Percentiles rank a stretch among this genome's conserved stretches.
Evolutionary conservation across 2,329 filamentous ascomycete species (phyloP).

Genomic region (Stagonosporopsis vannaccii): DNA sequence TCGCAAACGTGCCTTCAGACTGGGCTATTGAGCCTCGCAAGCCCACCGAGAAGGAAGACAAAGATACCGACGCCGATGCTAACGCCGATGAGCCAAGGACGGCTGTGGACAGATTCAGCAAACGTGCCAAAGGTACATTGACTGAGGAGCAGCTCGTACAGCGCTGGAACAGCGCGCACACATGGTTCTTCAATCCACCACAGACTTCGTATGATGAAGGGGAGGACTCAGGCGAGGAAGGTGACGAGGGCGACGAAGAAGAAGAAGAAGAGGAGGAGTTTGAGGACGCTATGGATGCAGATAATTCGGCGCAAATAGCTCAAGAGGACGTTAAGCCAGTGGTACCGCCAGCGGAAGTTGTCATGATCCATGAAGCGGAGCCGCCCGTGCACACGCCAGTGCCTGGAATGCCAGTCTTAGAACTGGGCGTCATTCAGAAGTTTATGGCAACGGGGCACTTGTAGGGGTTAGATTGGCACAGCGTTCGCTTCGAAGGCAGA

Average conservation of each 20-base stretch:
- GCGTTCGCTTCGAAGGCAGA: background rate
- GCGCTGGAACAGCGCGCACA: slow-evolving; percentile 32
- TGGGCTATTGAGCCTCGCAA: slow-evolving; percentile 38
- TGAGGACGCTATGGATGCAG: slow-evolving; percentile 28
- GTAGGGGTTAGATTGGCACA: background rate
- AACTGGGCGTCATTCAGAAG: slow-evolving; percentile 32
- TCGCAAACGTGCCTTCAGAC: slow-evolving; percentile 39
- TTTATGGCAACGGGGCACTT: slow-evolving; percentile 34
- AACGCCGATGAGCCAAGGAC: slow-evolving; percentile 16
- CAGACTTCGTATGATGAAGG: slow-evolving; percentile 10
- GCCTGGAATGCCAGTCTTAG: slow-evolving; percentile 27
- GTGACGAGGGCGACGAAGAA: slow-evolving; percentile 27
- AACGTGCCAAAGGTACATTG: slow-evolving; percentile 26
- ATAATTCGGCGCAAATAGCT: slow-evolving; percentile 3
- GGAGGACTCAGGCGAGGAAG: slow-evolving; percentile 22
- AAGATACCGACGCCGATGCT: slow-evolving; percentile 22
- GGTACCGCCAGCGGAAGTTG: slow-evolving; percentile 4
- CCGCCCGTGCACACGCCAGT: slow-evolving; percentile 20
- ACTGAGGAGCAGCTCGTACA: slow-evolving; percentile 30
- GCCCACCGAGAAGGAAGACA: slow-evolving; percentile 18
- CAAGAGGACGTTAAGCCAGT: slow-evolving; percentile 11
- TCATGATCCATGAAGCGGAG: slow-evolving; percentile 17
- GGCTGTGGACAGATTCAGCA: slow-evolving; percentile 20
- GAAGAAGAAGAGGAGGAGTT: slow-evolving; percentile 28
- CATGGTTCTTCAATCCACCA: slow-evolving; percentile 27